These are phyloP conservation scores for Fomes fomentarius DNA, from an alignment of 1,284 basidiomycete genomes.

Conservation along the genomic window DNA sequence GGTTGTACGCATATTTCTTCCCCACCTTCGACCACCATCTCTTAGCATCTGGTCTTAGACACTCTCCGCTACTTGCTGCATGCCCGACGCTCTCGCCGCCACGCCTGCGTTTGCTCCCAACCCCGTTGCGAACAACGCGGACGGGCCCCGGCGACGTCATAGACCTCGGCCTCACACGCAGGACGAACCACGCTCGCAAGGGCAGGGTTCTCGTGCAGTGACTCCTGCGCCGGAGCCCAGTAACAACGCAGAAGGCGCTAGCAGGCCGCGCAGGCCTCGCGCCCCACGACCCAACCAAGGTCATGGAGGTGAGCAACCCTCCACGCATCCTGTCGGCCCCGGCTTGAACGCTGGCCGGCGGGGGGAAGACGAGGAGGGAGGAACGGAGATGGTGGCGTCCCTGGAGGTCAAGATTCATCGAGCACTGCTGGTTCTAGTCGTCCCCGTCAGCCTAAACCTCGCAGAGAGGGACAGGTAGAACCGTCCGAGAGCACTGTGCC, in stretches of 20 bases:
- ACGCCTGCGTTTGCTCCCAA: not conserved
- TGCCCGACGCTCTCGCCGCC: conserved; percentile 13
- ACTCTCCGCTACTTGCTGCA: conserved; percentile 4
- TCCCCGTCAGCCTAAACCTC: conserved; percentile 2
- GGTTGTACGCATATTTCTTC: not conserved
- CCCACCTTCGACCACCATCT: not conserved
- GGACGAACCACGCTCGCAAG: conserved; percentile 5
- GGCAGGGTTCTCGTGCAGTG: conserved; percentile 2
- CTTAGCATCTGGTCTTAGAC: not conserved
- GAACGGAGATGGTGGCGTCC: not conserved
- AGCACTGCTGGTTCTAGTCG: not conserved
- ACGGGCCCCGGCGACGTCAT: conserved; percentile 3
- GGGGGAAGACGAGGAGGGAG: not conserved
- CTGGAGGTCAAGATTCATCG: not conserved
- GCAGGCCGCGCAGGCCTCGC: conserved; percentile 24
- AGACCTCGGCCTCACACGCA: conserved; percentile 6
- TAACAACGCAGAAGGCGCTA: conserved; percentile 14
- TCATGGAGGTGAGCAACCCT: conserved; percentile 18
- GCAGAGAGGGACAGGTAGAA: too few relatives aligned
- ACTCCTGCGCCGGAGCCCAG: not conserved
- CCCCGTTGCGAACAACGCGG: not conserved
- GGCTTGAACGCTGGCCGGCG: not conserved
- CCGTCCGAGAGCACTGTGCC: too few relatives aligned
- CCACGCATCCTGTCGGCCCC: not conserved
- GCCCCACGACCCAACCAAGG: conserved; percentile 4